Evolutionary conservation across 805 yeast species (phyloP), one percentile per base, ranked within the genome.

Genomic region (Lipomyces sp.): DNA sequence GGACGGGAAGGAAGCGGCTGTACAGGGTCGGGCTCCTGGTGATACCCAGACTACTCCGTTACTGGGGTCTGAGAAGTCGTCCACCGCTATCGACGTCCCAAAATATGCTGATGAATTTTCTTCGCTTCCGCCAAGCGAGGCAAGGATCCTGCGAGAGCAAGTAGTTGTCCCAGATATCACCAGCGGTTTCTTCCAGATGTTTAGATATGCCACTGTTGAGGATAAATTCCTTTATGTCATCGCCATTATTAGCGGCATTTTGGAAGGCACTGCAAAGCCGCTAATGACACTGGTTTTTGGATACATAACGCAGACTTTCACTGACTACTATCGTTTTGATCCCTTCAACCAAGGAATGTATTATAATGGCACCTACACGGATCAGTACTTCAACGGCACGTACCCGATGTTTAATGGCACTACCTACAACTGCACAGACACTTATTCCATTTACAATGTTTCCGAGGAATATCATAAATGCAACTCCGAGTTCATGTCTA

Each of bases 271-370:
- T 67, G 79, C 79, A 3, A 64, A 79, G 67, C 83, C 83, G 1
- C 73, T 80, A 70, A 80, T 79, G 73, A 79, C 83, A 15, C 68
- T 80, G 57, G 78, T 80, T 10, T 78, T 79, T 33, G 83, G 83
- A 30, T 67, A 70, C 42, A 67, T 80, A 61, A 75, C 82, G 15
- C 75, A 77, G 61, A 73, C 75, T 34, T 78, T 80, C 72, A 72
- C 77, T 56, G 65, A 71, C 60, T 79, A 74, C 65, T 72, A 77
- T 64, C 48, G 69, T 69, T 51, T 29, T 32, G 56, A 61, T 59
- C 71, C 71, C 11, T 66, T 57, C 32, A 61, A 55, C 24, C 34
- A 59, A 34, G 48, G 56, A 54, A 59, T 68, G 32, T 68, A 57
- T 53, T 61, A 55, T 39, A 61, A 61, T 59, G 71, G 71, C 34